Evolutionary conservation across 179 eudicot genomes (phyloP).

Genomic region (Spinacia oleracea): DNA sequence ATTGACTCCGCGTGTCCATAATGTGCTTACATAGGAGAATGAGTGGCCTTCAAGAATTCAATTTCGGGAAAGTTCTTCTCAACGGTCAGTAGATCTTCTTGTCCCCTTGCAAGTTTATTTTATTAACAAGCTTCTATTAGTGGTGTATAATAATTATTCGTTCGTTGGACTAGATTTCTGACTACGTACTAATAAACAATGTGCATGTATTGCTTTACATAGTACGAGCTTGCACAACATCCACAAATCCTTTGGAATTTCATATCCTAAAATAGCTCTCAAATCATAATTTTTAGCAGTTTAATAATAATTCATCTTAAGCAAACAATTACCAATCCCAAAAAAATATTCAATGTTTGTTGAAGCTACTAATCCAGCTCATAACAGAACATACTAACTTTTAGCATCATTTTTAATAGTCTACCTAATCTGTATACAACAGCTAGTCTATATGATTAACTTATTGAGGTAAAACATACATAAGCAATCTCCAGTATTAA

Average conservation of each 20-base stretch:
- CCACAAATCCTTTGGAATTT: conserved; percentile 34
- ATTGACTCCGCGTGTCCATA: conserved; percentile 1
- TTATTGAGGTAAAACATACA: conserved; percentile 33
- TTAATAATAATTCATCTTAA: conserved; percentile 26
- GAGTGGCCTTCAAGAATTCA: conserved; percentile 28
- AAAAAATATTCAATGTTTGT: conserved; percentile 22
- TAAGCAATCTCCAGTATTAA: conserved; percentile 28
- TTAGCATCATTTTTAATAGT: conserved; percentile 16
- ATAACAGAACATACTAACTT: conserved; percentile 17
- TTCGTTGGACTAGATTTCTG: conserved; percentile 34
- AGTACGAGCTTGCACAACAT: conserved; percentile 27
- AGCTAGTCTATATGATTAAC: conserved; percentile 25
- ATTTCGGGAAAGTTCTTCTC: conserved; percentile 31
- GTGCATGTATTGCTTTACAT: conserved; percentile 31
- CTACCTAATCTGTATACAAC: conserved; percentile 31
- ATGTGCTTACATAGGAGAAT: conserved; percentile 21
- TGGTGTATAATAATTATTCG: conserved; percentile 15
- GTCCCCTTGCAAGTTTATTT: conserved; percentile 12
- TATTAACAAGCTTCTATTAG: conserved; percentile 26
- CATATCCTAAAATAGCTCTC: conserved; percentile 26
- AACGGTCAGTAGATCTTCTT: conserved; percentile 29
- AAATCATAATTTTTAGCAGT: not conserved
- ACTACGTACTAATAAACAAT: conserved; percentile 24
- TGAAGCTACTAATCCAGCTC: conserved; percentile 37
- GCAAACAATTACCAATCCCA: conserved; percentile 20